Percentiles rank a stretch among this genome's conserved stretches.
Evolutionary conservation across 2,329 filamentous ascomycete species (phyloP).

Genomic region (Monilinia polystroma): DNA sequence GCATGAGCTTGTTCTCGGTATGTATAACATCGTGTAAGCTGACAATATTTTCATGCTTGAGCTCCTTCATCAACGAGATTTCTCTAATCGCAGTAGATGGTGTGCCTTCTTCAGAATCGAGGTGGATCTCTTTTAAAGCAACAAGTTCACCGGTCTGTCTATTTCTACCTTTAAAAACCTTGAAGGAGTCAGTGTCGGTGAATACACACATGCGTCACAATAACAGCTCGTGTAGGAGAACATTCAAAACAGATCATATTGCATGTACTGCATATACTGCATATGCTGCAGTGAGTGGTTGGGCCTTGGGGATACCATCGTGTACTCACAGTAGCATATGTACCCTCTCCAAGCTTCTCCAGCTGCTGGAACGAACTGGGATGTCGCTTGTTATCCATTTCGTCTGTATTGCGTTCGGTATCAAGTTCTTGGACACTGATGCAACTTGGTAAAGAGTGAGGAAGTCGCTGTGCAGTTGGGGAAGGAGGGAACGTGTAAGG

Average conservation of each 20-base stretch:
- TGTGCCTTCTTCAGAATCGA: conserved; percentile 97
- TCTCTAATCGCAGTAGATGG: conserved; percentile 96
- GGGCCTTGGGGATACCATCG: not conserved
- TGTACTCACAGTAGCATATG: conserved; percentile 81
- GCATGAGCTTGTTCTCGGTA: conserved; percentile 99
- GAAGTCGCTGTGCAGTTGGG: conserved; percentile 30
- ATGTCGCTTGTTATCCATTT: conserved; percentile 82
- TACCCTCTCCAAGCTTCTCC: conserved; percentile 97
- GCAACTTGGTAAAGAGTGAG: conserved; percentile 37
- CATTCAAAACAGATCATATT: not conserved
- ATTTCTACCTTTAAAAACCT: conserved; percentile 99
- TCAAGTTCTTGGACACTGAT: conserved; percentile 40
- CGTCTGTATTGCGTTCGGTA: conserved; percentile 29
- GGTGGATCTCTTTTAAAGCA: conserved; percentile 96
- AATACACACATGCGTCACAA: not conserved
- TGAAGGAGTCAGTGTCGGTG: conserved; percentile 33
- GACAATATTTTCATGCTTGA: conserved; percentile 98
- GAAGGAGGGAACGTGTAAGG: conserved; percentile 39
- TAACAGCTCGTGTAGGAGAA: not conserved
- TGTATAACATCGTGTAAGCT: conserved; percentile 98
- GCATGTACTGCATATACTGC: not conserved
- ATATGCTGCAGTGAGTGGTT: not conserved
- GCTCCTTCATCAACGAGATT: conserved; percentile 98
- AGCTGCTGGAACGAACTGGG: conserved; percentile 95
- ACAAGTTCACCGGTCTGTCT: conserved; percentile 95